Conservation (phyloP, 768 basidiomycete genomes). For the Russula foetens region DNA sequence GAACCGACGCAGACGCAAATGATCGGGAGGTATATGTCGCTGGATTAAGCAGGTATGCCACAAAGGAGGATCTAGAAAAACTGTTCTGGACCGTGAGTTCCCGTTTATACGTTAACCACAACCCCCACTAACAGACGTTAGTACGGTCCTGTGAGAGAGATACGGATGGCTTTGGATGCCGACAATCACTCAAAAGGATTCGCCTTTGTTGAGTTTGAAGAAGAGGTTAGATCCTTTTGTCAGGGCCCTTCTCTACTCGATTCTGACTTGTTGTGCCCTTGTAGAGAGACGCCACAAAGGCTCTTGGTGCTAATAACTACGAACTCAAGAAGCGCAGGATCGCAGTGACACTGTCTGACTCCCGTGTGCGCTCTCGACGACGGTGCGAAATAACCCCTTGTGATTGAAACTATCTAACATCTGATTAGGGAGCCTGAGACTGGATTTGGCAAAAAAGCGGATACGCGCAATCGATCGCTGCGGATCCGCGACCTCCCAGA, state of each 20-base stretch:
- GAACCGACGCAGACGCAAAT: conserved; percentile 83
- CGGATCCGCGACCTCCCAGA: conserved; percentile 68
- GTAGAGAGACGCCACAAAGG: conserved; percentile 61
- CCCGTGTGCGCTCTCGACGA: conserved; percentile 33
- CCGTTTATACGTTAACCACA: background rate
- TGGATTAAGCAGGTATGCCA: conserved; percentile 72
- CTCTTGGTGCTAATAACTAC: conserved; percentile 74
- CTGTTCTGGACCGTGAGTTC: conserved; percentile 66
- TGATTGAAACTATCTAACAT: background rate
- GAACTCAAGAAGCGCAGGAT: conserved; percentile 89
- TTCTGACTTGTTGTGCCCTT: background rate
- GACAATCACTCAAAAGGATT: conserved; percentile 72
- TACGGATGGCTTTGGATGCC: conserved; percentile 70
- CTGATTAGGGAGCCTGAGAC: conserved; percentile 35
- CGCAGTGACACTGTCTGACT: conserved; percentile 79
- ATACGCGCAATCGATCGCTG: conserved; percentile 61
- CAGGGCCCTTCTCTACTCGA: background rate
- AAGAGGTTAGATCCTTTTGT: conserved; percentile 46
- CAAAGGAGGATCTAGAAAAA: conserved; percentile 66
- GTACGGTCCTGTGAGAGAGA: conserved; percentile 78
- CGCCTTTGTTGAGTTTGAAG: conserved; percentile 87
- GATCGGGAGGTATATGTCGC: conserved; percentile 84
- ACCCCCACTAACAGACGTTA: conserved; percentile 27
- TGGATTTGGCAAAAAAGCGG: conserved; percentile 48
- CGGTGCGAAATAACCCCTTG: conserved; percentile 19